Evolutionary conservation across 148 eudicot species (phyloP), one percentile per base, ranked within the genome.

Genomic region (Rhododendron molle): DNA sequence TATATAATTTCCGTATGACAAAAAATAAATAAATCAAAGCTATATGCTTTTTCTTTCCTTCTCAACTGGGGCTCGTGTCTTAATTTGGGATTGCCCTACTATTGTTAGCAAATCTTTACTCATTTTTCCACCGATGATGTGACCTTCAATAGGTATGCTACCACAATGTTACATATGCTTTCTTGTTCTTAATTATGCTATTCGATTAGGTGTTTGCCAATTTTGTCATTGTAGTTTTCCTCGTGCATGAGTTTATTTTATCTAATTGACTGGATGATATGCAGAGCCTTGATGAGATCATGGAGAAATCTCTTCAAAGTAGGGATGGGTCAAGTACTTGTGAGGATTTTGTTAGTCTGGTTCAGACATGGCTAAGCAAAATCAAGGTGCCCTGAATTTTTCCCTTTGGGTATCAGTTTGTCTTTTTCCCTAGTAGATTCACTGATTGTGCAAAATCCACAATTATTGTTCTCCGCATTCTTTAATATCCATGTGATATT

Each of bases 211-310:
- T 26, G 30, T 79, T 77, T 77, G 28, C 52, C 50, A 43, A 77
- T 21, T 77, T 11, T 77, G 52, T 77, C 32, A 77, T 77, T 23
- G 30, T 44, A 40, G 52, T 77, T 38, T 77, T 77, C 6, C 81
- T 34, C 18, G 23, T 56, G 71, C 49, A 36, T 81, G 83, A 56
- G 9, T 47, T 58, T 58, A 20, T 81, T 11, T 60, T 81, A 36
- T 60, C 74, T 60, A 47, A 81, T 85, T 80, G 73, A 77, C 86
- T 71, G 79, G 78, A 50, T 89, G 84, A 82, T 87, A 65, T 90
- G 89, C 94, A 97, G 99, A 93, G 98, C 87, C 96, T 89, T 81
- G 98, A 95, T 89, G 99, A 97, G 89, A 97, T 97, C 72, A 80
- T 91, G 87, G 98, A 97, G 56, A 97, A 94, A 86, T 92, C 94